Evolutionary conservation across 2,329 filamentous ascomycete species (phyloP).

Genomic region (Fusarium tanahbumbuense): DNA sequence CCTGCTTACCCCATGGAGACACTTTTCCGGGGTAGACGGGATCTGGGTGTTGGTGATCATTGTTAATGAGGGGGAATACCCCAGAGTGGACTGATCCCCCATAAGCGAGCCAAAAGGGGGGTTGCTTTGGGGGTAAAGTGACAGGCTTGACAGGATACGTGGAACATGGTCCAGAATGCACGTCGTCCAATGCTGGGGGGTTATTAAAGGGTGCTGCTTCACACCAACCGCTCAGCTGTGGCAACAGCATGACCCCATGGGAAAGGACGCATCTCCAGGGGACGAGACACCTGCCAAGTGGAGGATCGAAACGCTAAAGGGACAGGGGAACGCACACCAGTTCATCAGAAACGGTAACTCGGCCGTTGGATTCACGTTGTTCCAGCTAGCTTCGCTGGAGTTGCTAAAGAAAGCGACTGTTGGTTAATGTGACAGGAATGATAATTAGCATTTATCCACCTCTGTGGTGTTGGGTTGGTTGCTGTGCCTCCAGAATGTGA

Average conservation of each 20-base stretch:
- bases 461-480: background rate
- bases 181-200: background rate
- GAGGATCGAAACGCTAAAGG: constrained; percentile 15
- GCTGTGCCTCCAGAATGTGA: constrained; percentile 1
- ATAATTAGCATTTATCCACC: constrained; percentile 1
- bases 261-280: background rate
- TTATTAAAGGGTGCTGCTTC: background rate
- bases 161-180: background rate
- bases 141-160: constrained; percentile 9
- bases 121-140: constrained; percentile 3
- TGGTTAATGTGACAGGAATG: background rate
- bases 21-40: constrained; percentile 23
- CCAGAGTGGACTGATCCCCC: constrained; percentile 26
- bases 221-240: background rate
- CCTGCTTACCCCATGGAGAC: constrained; percentile 20
- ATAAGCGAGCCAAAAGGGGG: background rate
- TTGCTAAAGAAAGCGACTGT: background rate
- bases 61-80: constrained; percentile 16
- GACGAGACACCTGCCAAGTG: constrained; percentile 1
- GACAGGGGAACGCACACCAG: constrained; percentile 14
- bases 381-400: background rate
- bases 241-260: background rate
- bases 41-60: constrained; percentile 27
- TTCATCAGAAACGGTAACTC: background rate
- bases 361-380: background rate